Percentiles rank a stretch among this genome's conserved stretches.
phyloP scores from a whole-genome alignment of 805 yeast genomes.

The Starmerella sirachaensis region DNA sequence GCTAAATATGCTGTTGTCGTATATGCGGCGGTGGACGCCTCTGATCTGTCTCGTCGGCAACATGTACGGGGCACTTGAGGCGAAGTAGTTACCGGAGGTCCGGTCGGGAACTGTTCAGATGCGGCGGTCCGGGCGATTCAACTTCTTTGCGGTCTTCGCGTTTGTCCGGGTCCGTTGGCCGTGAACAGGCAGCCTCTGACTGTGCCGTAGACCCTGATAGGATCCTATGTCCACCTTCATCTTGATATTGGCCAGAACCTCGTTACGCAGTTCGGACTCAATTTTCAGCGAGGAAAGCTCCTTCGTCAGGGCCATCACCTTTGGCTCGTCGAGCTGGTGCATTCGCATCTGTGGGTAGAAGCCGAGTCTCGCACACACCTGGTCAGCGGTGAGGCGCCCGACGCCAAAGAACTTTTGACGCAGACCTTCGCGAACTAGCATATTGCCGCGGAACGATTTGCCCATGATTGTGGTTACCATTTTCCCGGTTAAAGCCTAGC shows the following conservation, averaged over 20 bases:
- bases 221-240: conserved; percentile 73
- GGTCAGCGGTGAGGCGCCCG: conserved; percentile 60
- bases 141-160: conserved; percentile 76
- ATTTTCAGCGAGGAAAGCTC: conserved; percentile 73
- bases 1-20: no score
- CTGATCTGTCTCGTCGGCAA: no score
- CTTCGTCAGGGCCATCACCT: conserved; percentile 72
- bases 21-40: no score
- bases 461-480: conserved; percentile 31
- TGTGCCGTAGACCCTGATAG: conserved; percentile 81
- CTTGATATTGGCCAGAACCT: conserved; percentile 55
- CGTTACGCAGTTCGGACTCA: conserved; percentile 61
- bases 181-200: conserved; percentile 62
- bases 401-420: conserved; percentile 77
- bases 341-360: conserved; percentile 88
- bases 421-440: conserved; percentile 41
- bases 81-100: no score
- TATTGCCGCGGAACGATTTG: conserved; percentile 30
- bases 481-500: no score
- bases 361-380: conserved; percentile 76
- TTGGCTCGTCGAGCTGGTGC: conserved; percentile 84
- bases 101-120: no score
- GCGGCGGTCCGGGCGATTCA: conserved; percentile 56
- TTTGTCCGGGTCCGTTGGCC: conserved; percentile 92
- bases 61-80: no score